These are phyloP conservation scores for Penicillium thymicola DNA, from an alignment of 2,329 filamentous ascomycete species.

Conservation along the genomic window DNA sequence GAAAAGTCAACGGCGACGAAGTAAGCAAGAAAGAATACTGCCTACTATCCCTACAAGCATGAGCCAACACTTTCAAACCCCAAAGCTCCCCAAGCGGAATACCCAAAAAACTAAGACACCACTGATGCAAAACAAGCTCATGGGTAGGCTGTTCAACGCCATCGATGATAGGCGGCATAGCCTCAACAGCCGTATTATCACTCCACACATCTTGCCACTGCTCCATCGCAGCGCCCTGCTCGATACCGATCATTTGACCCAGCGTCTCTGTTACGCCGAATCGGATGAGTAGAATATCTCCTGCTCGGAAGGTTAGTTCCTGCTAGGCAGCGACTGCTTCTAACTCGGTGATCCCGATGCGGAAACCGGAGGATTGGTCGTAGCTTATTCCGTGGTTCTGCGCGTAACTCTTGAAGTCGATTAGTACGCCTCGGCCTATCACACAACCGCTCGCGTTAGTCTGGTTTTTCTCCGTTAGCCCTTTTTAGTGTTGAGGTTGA, in stretches of 20 bases:
- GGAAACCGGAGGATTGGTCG: constrained; percentile 49
- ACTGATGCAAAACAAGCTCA: constrained; percentile 38
- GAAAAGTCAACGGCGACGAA: constrained; percentile 44
- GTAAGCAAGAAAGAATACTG: constrained; percentile 47
- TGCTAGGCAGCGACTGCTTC: constrained; percentile 20
- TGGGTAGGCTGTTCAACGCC: constrained; percentile 10
- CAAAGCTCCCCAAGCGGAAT: constrained; percentile 48
- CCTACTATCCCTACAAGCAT: constrained; percentile 36
- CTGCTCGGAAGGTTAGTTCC: constrained; percentile 14
- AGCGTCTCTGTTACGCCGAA: constrained; percentile 23
- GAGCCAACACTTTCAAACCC: constrained; percentile 42
- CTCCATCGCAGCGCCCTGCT: constrained; percentile 15
- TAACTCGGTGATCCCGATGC: constrained; percentile 17
- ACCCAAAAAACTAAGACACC: constrained; percentile 42
- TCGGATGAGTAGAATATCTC: constrained; percentile 25
- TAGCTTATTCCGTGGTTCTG: constrained; percentile 54
- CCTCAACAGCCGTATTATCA: constrained; percentile 28
- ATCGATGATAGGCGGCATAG: constrained; percentile 20
- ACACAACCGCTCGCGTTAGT: constrained; percentile 46
- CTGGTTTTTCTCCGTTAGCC: constrained; percentile 23
- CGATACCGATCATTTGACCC: constrained; percentile 11
- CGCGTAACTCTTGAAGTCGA: constrained; percentile 58
- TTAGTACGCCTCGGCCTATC: constrained; percentile 50
- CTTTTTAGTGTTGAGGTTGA: too few relatives aligned
- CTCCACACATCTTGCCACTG: constrained; percentile 29